Base-by-base conservation (phyloP, 371 early-diverging fungal species). In the Mucor plumbeus region DNA sequence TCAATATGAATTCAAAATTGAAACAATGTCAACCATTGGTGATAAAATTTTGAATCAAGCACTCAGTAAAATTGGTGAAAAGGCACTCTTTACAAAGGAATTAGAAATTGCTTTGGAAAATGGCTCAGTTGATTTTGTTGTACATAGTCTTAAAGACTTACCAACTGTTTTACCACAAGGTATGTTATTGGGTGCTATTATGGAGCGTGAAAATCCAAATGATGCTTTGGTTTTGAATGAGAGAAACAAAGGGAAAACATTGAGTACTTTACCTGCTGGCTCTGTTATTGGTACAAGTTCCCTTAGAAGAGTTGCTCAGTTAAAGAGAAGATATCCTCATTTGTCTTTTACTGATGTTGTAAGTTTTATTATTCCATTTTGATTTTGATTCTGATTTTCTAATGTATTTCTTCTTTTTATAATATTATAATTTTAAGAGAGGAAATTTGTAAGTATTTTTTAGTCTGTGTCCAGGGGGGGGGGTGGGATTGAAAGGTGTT, bases 61-160 rank as follows among this genome's bases (percentile, higher is more conserved):
- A 0, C 80, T 99, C 57, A 88, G 85, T 70, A 94, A 96, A 77
- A 95, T 99, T 68, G 98, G 98, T 35, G 88, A 92, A 64, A 98
- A 97, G 72, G 88, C 92, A 0, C 78, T 98, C 55, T 98, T 98
- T 72, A 98, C 99, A 53, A 96, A 96, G 68, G 98, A 98, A 67
- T 85, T 98, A 5, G 96, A 98, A 69, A 74, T 88, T 1, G 92
- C 96, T 7, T 80, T 99, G 39, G 82, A 83, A 19, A 81, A 87
- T n/a, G 72, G 85, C n/a, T 71, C 71, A 15, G 93, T 96, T n/a
- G 95, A 97, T 75, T 70, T 97, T 36, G 92, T 98, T 33, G 97
- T 97, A 3, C 99, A 99, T 70, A 92, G 94, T 38, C 84, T 98
- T 31, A 99, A 99, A 78, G 99, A 99, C 74, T 75, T 99, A 56